Evolutionary conservation across 1,284 basidiomycete genomes (phyloP), one percentile per base, ranked within the genome.

Genomic region (Prillingera fragicola): DNA sequence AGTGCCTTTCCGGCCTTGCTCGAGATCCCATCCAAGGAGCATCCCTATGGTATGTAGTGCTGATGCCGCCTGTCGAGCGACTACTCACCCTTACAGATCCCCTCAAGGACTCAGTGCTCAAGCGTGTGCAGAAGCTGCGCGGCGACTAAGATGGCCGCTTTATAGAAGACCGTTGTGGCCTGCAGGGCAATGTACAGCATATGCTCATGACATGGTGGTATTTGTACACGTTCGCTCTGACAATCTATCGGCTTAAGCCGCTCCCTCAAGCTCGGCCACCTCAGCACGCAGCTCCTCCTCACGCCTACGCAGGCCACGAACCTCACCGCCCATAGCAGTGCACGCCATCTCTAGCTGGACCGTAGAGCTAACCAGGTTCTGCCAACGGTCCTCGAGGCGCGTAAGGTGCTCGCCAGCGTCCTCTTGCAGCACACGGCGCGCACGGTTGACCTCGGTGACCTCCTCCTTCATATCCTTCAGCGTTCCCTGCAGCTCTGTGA

Each of bases 1-100:
- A 86, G 92, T 67, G 84, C 94, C 1, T 99, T 99, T 75, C 95
- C 95, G 18, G 90, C 95, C 0, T 72, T 99, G 26, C 80, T 99
- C 18, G 95, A 99, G 73, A 98, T 98, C 55, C 95, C 95, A 15
- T 70, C 68, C 46, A 72, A 72, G 50, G 70, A 72, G 52, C 87
- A 90, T 70, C 87, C 88, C 39, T 92, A 91, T 59, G 87, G 88
- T 87, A 54, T 48, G 75, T 67, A 27, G 8, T 21, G 13, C n/a
- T 15, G 13, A 12, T 6, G 7, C 21, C 29, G 28, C 8, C 7
- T 18, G 14, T 19, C 33, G 26, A 1, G 8, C 27, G 2, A n/a
- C n/a, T 5, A 23, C 38, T 53, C 24, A 41, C 28, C 37, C 48
- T 37, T 38, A 33, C 65, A 96, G 92, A 99, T 73, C 95, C 95